Evolutionary conservation across 2,329 filamentous ascomycete species (phyloP).

Genomic region (Endoconidiophora polonica): DNA sequence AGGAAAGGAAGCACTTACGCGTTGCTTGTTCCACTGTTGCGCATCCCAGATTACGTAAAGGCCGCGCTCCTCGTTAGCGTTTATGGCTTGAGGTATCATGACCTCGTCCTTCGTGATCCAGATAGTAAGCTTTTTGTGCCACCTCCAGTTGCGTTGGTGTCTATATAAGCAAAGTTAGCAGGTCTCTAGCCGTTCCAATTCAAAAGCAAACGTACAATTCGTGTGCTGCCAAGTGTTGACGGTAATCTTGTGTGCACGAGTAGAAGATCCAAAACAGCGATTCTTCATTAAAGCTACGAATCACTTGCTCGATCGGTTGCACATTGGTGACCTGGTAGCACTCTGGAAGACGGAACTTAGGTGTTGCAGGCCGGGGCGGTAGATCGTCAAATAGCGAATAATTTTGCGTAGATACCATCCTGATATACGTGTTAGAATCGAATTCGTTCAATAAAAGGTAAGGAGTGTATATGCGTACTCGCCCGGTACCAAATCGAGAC

Average conservation of each 20-base stretch:
- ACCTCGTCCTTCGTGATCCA: constrained; percentile 54
- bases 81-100: constrained; percentile 44
- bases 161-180: constrained; percentile 21
- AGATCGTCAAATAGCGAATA: constrained; percentile 45
- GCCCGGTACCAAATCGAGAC: constrained; percentile 38
- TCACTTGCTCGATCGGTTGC: constrained; percentile 47
- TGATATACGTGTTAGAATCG: constrained; percentile 16
- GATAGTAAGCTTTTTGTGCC: constrained; percentile 49
- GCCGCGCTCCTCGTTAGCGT: constrained; percentile 42
- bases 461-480: constrained; percentile 31
- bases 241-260: constrained; percentile 43
- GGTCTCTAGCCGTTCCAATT: not conserved
- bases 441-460: not conserved
- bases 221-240: constrained; percentile 45
- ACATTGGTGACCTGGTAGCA: constrained; percentile 53
- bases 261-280: constrained; percentile 56
- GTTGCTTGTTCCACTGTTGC: constrained; percentile 43
- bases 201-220: constrained; percentile 35
- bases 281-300: constrained; percentile 50
- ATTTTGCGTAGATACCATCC: constrained; percentile 39
- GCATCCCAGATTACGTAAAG: constrained; percentile 53
- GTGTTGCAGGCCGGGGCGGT: constrained; percentile 40
- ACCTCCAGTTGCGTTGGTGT: constrained; percentile 48
- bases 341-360: constrained; percentile 42
- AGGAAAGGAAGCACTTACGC: constrained; percentile 28